phyloP scores from a whole-genome alignment of 176 grass and related monocot genomes.

The Eragrostis curvula region DNA sequence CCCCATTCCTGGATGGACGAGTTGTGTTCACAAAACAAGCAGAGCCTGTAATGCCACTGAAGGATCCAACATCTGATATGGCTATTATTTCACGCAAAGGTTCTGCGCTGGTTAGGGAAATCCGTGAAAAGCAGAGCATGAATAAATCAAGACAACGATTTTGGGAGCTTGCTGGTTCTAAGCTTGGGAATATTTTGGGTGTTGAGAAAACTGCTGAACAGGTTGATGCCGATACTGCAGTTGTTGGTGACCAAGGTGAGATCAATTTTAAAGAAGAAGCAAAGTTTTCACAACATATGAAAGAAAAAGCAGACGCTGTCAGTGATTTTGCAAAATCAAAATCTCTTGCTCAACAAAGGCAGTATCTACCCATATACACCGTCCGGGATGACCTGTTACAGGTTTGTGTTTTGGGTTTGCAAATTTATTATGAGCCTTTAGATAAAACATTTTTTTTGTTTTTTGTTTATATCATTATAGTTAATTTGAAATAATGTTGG shows the following conservation, averaged over 20 bases:
- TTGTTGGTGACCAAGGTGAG: constrained; percentile 93
- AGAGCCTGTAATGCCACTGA: constrained; percentile 95
- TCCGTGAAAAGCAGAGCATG: constrained; percentile 97
- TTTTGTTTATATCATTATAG: constrained; percentile 13
- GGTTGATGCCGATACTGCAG: constrained; percentile 96
- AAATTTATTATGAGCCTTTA: constrained; percentile 15
- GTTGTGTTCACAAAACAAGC: constrained; percentile 98
- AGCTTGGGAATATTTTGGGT: constrained; percentile 96
- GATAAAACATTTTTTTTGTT: neutral
- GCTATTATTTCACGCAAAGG: constrained; percentile 97
- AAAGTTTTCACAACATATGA: constrained; percentile 93
- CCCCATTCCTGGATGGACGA: constrained; percentile 90
- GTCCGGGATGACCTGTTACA: constrained; percentile 92
- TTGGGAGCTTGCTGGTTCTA: constrained; percentile 99
- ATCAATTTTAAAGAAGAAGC: constrained; percentile 97
- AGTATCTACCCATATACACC: constrained; percentile 98
- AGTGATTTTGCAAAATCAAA: constrained; percentile 97
- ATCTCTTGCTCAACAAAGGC: constrained; percentile 94
- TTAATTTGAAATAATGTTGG: constrained; percentile 18
- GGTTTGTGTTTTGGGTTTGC: constrained; percentile 52
- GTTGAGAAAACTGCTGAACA: constrained; percentile 95
- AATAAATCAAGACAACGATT: constrained; percentile 97
- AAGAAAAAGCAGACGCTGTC: constrained; percentile 90
- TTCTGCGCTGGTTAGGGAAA: constrained; percentile 87
- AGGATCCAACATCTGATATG: constrained; percentile 98